A percentile compares a stretch with the other conserved stretches of the same genome.
Evolutionary conservation across 495 filamentous ascomycete genomes (phyloP).

Genomic region (Clohesyomyces aquaticus): DNA sequence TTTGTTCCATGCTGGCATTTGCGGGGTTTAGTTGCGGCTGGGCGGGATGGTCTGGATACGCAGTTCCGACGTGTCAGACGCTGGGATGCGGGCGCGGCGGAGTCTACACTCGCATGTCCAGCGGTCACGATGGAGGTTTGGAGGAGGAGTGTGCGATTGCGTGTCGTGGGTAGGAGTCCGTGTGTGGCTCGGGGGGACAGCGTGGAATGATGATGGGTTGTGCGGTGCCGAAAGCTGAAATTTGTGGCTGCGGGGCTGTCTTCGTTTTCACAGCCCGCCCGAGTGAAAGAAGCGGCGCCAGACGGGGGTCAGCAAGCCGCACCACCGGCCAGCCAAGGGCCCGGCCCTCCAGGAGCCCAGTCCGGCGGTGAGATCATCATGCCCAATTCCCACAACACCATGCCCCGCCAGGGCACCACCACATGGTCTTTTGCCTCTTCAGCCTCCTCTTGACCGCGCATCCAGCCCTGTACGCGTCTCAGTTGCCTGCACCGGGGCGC

Average conservation of each 20-base stretch:
- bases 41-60: background rate
- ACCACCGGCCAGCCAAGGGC: background rate
- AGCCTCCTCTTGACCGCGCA: conserved; percentile 3
- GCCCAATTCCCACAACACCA: background rate
- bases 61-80: background rate
- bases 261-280: background rate
- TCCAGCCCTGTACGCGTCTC: background rate
- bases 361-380: conserved; percentile 4
- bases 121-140: background rate
- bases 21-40: conserved; percentile 4
- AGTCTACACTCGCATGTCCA: background rate
- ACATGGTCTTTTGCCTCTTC: background rate
- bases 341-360: background rate
- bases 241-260: conserved; percentile 16
- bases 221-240: conserved; percentile 11
- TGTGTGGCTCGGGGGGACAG: background rate
- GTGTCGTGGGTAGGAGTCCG: background rate
- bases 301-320: background rate
- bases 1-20: conserved; percentile 46
- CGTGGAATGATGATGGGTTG: conserved; percentile 4
- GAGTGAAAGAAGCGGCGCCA: background rate
- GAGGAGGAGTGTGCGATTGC: background rate
- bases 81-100: background rate
- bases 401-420: background rate
- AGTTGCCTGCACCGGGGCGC: conserved; percentile 6